Evolutionary conservation across 2,329 filamentous ascomycete species (phyloP), one percentile per base, ranked within the genome.

Genomic region (Colletotrichum phormii): DNA sequence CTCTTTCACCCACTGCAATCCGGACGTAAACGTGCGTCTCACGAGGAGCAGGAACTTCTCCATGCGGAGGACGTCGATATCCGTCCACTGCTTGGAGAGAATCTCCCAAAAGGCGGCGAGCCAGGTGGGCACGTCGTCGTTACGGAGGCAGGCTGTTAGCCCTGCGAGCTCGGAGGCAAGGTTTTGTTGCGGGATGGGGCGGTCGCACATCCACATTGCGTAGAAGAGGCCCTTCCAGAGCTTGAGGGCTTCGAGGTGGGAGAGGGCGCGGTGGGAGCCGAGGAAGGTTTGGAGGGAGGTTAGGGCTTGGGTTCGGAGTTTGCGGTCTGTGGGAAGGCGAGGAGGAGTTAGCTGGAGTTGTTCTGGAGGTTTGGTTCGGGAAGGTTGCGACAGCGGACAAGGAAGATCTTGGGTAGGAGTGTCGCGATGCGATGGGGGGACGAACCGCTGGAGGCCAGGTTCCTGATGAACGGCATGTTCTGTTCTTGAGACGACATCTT

Each of bases 161-260:
- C 84, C 89, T 55, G 95, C 93, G 67, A 98, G 92, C 74, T 95
- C 92, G 76, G 88, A 85, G 77, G 94, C 93, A 58, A 98, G 92
- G 55, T 89, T 89, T 86, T 98, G 95, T 86, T 98, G 96, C 3
- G 94, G 92, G n/a, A 92, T 85, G 12, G 95, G 92, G 60, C 95
- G 94, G 86, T 98, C 95, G 82, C 93, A 95, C 92, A 98, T 97
- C 93, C 95, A 98, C 79, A 97, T 90, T 79, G 92, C 93, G 87
- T 95, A 98, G 86, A 97, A 98, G 24, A 98, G 89, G 5, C 95
- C 96, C 81, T 97, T 97, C 95, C 95, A 98, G 76, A 98, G 89
- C 85, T 98, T 98, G 73, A 96, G 87, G 62, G 94, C 86, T 75
- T 98, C 95, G 76, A 93, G 82, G 53, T 89, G 85, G 22, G 89